Evolutionary conservation across 805 yeast species (phyloP).

Genomic region (Wickerhamomyces alni): DNA sequence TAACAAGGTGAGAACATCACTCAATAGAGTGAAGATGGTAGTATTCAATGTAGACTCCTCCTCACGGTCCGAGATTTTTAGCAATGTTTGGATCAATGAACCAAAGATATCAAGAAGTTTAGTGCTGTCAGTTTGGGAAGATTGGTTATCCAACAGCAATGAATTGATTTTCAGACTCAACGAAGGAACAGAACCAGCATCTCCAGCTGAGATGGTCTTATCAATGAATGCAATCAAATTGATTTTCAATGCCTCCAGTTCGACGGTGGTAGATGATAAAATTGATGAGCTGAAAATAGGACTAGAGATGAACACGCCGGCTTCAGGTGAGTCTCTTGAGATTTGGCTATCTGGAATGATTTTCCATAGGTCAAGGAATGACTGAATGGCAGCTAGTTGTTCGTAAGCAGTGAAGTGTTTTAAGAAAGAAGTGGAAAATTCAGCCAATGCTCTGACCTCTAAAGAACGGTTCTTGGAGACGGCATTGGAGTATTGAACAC

Average conservation of each 20-base stretch:
- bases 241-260: constrained; percentile 41
- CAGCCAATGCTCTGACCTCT: constrained; percentile 64
- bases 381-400: constrained; percentile 51
- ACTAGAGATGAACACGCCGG: constrained; percentile 38
- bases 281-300: constrained; percentile 61
- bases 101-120: constrained; percentile 15
- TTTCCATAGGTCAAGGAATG: constrained; percentile 47
- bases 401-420: constrained; percentile 62
- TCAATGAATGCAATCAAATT: constrained; percentile 53
- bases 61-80: constrained; percentile 8
- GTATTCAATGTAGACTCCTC: constrained; percentile 20
- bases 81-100: constrained; percentile 13
- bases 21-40: constrained; percentile 47
- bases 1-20: constrained; percentile 58
- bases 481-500: constrained; percentile 65
- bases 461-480: constrained; percentile 49
- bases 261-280: constrained; percentile 42
- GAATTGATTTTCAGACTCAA: constrained; percentile 51
- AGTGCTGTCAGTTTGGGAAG: constrained; percentile 7
- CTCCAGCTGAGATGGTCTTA: constrained; percentile 28
- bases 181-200: constrained; percentile 35
- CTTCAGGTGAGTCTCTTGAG: constrained; percentile 11
- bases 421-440: constrained; percentile 66
- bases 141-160: constrained; percentile 36
- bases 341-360: constrained; percentile 31